phyloP scores from a whole-genome alignment of 208 protist species.

The Tritrichomonas musculus region DNA sequence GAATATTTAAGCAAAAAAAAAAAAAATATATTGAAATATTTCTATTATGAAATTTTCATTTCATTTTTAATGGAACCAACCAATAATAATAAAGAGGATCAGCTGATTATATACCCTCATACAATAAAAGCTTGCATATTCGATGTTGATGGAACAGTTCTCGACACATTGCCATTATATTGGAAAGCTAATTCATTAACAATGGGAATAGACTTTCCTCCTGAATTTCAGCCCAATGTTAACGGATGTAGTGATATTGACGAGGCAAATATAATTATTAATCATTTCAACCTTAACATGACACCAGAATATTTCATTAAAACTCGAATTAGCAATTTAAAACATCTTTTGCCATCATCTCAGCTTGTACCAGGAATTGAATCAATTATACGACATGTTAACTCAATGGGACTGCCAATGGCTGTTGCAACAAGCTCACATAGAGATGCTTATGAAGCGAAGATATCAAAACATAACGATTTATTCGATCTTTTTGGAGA shows the following conservation, averaged over 20 bases:
- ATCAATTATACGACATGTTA: neutral
- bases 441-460: neutral
- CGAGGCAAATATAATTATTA: neutral
- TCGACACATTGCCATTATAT: neutral
- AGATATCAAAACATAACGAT: neutral
- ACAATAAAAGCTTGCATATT: neutral
- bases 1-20: no score
- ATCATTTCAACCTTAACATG: neutral
- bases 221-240: neutral
- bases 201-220: neutral
- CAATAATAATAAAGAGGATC: no score
- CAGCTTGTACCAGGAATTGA: neutral
- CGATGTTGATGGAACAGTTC: neutral
- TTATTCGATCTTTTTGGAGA: neutral
- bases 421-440: neutral
- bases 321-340: neutral
- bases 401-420: neutral
- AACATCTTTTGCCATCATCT: neutral
- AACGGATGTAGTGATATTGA: neutral
- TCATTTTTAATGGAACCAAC: no score
- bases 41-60: no score
- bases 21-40: no score
- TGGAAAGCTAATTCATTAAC: neutral
- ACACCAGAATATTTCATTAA: neutral
- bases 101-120: neutral